phyloP scores from a whole-genome alignment of 2,329 filamentous ascomycete species.

The Bipolaris zeicola region DNA sequence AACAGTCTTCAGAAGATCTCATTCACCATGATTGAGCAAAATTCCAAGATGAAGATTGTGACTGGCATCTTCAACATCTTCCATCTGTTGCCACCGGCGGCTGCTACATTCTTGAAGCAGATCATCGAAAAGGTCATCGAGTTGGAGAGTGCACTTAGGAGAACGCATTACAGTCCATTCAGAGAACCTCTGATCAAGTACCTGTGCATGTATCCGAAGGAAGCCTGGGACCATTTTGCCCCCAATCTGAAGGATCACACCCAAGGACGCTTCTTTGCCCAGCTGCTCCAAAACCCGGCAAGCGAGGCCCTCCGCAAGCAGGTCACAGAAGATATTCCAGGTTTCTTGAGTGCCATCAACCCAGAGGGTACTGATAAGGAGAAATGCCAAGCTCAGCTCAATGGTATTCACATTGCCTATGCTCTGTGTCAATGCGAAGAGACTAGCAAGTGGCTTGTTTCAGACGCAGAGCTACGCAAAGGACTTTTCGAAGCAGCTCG shows the following conservation, averaged over 20 bases:
- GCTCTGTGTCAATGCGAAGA: conserved; percentile 72
- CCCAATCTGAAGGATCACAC: conserved; percentile 80
- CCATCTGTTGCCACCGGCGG: conserved; percentile 88
- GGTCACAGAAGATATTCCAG: conserved; percentile 74
- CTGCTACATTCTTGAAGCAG: conserved; percentile 87
- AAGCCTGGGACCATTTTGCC: conserved; percentile 82
- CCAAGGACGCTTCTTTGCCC: conserved; percentile 89
- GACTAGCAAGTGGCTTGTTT: conserved; percentile 69
- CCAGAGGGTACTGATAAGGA: conserved; percentile 68
- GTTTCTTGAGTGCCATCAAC: conserved; percentile 69
- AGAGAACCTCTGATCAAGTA: conserved; percentile 88
- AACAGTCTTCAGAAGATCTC: conserved; percentile 83
- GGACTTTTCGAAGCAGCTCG: conserved; percentile 70
- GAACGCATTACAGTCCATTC: conserved; percentile 92
- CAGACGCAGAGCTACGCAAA: conserved; percentile 62
- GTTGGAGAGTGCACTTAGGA: conserved; percentile 80
- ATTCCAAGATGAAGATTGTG: conserved; percentile 90
- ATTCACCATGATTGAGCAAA: conserved; percentile 93
- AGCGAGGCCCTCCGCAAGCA: conserved; percentile 76
- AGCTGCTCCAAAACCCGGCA: conserved; percentile 77
- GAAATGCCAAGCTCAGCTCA: conserved; percentile 79
- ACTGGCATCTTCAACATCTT: conserved; percentile 96
- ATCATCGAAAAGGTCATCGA: conserved; percentile 90
- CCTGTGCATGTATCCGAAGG: conserved; percentile 88
- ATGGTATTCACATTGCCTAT: conserved; percentile 83